Evolutionary conservation across 805 yeast genomes (phyloP).

Genomic region (Cyberlindnera bimundalis): DNA sequence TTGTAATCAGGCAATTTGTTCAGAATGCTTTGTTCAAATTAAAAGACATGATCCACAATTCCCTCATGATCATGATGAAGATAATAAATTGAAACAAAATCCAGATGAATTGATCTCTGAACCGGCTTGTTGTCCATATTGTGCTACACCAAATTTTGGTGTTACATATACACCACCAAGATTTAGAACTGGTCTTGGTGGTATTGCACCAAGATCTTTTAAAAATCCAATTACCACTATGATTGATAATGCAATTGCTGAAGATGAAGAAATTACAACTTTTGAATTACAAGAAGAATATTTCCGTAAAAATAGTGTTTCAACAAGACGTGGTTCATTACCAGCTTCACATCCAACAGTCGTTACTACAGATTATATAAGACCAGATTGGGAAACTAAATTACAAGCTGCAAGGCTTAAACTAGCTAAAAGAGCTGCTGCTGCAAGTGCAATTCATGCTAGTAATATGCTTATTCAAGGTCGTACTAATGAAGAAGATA

Average conservation of each 20-base stretch:
- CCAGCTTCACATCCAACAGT: constrained; percentile 69
- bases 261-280: constrained; percentile 15
- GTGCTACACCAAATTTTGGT: constrained; percentile 85
- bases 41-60: constrained; percentile 90
- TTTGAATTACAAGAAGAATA: constrained; percentile 20
- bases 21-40: constrained; percentile 96
- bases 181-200: constrained; percentile 54
- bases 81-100: constrained; percentile 32
- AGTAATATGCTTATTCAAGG: constrained; percentile 60
- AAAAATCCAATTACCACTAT: constrained; percentile 13
- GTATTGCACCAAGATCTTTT: constrained; percentile 47
- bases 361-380: constrained; percentile 72
- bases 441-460: constrained; percentile 92
- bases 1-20: constrained; percentile 89
- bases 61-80: constrained; percentile 78
- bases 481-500: constrained; percentile 31
- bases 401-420: constrained; percentile 69
- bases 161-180: constrained; percentile 72
- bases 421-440: constrained; percentile 83
- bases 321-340: constrained; percentile 47
- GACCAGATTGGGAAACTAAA: constrained; percentile 91
- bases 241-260: constrained; percentile 15
- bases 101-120: constrained; percentile 76
- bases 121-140: constrained; percentile 89
- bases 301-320: constrained; percentile 9